Percentiles rank a stretch among this genome's conserved stretches.
phyloP scores from a whole-genome alignment of 2,329 filamentous ascomycete genomes.

The Macroventuria anomochaeta region DNA sequence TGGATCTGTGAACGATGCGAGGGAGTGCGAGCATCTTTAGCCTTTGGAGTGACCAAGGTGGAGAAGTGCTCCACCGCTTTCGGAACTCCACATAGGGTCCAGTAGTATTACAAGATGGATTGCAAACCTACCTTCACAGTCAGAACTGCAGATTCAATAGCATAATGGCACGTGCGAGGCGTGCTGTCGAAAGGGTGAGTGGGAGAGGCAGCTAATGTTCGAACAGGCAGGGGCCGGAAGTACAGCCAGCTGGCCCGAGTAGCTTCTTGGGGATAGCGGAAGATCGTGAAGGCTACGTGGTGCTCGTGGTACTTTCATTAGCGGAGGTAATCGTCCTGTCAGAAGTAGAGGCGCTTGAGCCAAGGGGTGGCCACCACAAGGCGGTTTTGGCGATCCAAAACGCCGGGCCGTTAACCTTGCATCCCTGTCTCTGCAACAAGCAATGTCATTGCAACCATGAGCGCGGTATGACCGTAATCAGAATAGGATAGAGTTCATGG shows the following conservation, averaged over 20 bases:
- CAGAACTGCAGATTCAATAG: constrained; percentile 32
- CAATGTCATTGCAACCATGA: constrained; percentile 6
- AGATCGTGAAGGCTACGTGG: constrained; percentile 29
- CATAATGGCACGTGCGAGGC: constrained; percentile 43
- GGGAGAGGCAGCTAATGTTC: constrained; percentile 27
- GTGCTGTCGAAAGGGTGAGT: constrained; percentile 25
- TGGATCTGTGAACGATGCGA: constrained; percentile 29
- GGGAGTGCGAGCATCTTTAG: constrained; percentile 29
- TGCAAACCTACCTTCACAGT: constrained; percentile 39
- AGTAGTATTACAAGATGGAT: constrained; percentile 34
- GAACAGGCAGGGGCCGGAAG: constrained; percentile 26
- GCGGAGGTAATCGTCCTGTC: constrained; percentile 31
- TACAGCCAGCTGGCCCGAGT: constrained; percentile 25
- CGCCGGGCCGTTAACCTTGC: constrained; percentile 30
- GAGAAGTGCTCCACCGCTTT: constrained; percentile 31
- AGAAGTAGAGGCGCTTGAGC: constrained; percentile 29
- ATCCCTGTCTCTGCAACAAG: constrained; percentile 22
- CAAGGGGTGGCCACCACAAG: constrained; percentile 23
- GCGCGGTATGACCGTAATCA: constrained; percentile 10
- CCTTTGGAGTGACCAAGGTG: constrained; percentile 36
- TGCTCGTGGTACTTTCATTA: constrained; percentile 47
- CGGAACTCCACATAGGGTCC: constrained; percentile 25
- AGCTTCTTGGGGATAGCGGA: constrained; percentile 22
- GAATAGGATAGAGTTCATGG: background rate
- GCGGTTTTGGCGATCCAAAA: constrained; percentile 33